These are phyloP conservation scores for Cyclotella distinguenda DNA, from an alignment of 108 stramenopile genomes.

Conservation along the genomic window DNA sequence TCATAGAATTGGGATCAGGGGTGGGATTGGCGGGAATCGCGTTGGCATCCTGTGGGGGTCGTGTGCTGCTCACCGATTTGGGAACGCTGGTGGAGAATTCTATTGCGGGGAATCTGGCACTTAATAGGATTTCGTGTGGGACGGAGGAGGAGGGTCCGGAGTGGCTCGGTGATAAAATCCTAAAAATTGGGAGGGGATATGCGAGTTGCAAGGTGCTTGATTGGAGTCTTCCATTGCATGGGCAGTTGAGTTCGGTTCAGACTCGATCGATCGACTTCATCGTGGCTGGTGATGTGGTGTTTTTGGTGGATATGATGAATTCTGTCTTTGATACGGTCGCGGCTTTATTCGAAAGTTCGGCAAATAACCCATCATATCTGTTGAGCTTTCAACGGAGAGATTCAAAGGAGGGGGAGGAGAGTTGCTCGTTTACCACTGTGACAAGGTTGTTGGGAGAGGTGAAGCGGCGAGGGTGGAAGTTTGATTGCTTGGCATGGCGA, in stretches of 20 bases:
- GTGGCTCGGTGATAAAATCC: constrained; percentile 28
- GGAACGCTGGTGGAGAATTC: constrained; percentile 65
- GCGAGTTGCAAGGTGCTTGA: constrained; percentile 49
- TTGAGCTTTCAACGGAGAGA: constrained; percentile 74
- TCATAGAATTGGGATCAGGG: constrained; percentile 65
- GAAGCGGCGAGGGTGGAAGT: constrained; percentile 48
- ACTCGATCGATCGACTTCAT: constrained; percentile 47
- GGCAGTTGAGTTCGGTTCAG: constrained; percentile 40
- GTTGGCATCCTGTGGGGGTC: constrained; percentile 47
- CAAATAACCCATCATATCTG: constrained; percentile 41
- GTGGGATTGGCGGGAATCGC: constrained; percentile 64
- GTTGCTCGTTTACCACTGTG: constrained; percentile 54
- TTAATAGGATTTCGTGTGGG: constrained; percentile 23
- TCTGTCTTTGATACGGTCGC: constrained; percentile 56
- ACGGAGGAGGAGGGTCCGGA: not conserved
- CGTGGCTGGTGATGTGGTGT: constrained; percentile 70
- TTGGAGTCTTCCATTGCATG: constrained; percentile 56
- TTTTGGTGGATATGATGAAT: constrained; percentile 61
- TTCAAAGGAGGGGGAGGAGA: constrained; percentile 37
- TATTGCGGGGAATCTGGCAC: constrained; percentile 45
- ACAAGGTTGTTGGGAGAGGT: constrained; percentile 46
- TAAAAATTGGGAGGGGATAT: constrained; percentile 63
- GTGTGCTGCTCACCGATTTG: constrained; percentile 64
- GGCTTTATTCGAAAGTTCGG: constrained; percentile 44
- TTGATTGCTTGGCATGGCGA: constrained; percentile 69